phyloP scores from a whole-genome alignment of 768 basidiomycete genomes.

The Suillus paluster region DNA sequence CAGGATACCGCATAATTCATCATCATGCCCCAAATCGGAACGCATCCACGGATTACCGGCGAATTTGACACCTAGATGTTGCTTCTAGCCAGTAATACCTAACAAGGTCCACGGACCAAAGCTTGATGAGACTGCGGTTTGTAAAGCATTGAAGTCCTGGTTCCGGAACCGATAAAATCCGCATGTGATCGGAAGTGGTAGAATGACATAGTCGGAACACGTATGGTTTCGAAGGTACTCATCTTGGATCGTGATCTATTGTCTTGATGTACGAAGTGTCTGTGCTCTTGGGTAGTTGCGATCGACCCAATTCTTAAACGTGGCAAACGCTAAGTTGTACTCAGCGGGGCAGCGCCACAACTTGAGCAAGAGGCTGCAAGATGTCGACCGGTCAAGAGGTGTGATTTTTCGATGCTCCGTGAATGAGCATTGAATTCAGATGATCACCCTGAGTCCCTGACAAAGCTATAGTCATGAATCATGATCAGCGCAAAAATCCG shows the following conservation, averaged over 20 bases:
- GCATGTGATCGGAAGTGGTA: neutral
- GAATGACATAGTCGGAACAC: neutral
- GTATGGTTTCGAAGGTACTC: neutral
- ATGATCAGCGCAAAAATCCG: neutral
- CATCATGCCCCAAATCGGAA: neutral
- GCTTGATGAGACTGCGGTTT: neutral
- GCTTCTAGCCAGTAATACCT: neutral
- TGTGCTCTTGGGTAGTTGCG: neutral
- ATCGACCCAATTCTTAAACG: neutral
- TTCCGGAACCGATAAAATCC: neutral
- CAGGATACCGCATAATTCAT: neutral
- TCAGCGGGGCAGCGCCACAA: neutral
- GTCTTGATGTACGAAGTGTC: neutral
- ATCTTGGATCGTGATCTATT: neutral
- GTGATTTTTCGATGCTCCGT: neutral
- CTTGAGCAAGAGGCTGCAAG: neutral
- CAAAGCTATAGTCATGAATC: neutral
- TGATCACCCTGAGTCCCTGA: neutral
- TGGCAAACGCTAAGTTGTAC: neutral
- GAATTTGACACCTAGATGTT: neutral
- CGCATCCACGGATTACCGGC: neutral
- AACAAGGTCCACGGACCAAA: neutral
- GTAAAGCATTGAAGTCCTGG: neutral
- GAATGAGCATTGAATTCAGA: neutral
- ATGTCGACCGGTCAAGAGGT: neutral